Conservation (phyloP, 139 green algal species). For the Closterium sp. region DNA sequence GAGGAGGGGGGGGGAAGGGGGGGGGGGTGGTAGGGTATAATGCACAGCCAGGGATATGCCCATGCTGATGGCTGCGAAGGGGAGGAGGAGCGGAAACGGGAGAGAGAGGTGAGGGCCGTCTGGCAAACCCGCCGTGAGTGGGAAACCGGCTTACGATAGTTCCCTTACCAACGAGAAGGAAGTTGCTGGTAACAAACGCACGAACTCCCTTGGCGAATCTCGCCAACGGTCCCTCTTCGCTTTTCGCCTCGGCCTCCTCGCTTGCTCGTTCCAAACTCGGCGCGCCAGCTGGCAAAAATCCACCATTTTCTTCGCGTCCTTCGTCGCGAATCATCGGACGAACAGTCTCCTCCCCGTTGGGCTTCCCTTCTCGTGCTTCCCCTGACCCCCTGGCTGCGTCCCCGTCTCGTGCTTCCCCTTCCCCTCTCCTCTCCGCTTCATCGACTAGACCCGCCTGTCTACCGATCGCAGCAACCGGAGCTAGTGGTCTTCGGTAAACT, state of each 20-base stretch:
- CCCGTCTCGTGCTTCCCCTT: not conserved
- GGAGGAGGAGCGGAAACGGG: too few species aligned
- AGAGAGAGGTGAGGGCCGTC: too few species aligned
- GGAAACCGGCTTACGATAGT: not conserved
- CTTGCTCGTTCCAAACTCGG: not conserved
- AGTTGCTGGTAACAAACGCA: not conserved
- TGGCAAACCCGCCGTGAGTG: too few species aligned
- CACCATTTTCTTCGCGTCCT: not conserved
- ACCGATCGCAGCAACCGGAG: not conserved
- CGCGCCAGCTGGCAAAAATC: not conserved
- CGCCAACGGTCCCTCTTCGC: not conserved
- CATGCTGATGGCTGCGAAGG: too few species aligned
- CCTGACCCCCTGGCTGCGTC: too few species aligned
- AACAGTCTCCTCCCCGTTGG: not conserved
- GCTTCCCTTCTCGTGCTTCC: not conserved
- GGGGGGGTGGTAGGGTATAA: too few species aligned
- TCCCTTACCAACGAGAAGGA: not conserved
- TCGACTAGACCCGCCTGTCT: not conserved
- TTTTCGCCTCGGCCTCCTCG: not conserved
- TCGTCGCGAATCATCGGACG: not conserved
- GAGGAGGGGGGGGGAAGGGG: too few species aligned
- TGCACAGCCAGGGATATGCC: too few species aligned
- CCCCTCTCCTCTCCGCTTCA: not conserved
- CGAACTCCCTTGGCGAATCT: not conserved
- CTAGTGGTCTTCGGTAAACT: not conserved